Evolutionary conservation across 2,329 filamentous ascomycete species (phyloP), one percentile per base, ranked within the genome.

Genomic region (Trichoderma sp.): DNA sequence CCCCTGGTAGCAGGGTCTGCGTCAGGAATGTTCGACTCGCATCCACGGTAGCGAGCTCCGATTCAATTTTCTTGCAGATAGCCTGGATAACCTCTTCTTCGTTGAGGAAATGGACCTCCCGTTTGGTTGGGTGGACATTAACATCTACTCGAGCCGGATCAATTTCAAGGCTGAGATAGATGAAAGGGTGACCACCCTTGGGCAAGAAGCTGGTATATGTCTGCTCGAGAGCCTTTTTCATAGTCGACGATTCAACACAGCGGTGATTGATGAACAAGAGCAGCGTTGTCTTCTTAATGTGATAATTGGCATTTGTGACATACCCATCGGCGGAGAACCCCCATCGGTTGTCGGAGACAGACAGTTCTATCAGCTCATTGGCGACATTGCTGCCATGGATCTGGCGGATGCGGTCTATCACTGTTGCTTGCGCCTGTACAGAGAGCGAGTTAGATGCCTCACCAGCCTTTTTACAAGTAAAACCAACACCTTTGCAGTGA

Each of bases 231-330:
- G 92, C 92, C 78, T 94, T 97, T 75, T 93, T 95, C 71, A 99
- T 91, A 53, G 89, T 87, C 0, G 89, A 88, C 0, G 94, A 98
- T 71, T 99, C 95, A 10, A 99, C 95, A 15, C 92, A 90, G 48
- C 95, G 90, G 76, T 98, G 92, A 73, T 99, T 99, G 81, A 99
- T 98, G 81, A 99, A 99, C 0, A 99, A 84, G 4, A 99, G 82
- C 25, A 98, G 81, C 0, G 87, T 91, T 0, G 93, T 97, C 78
- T 92, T 91, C 78, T 98, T 99, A 71, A 93, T 90, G 76, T 91
- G 92, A 77, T 97, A 96, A 74, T 99, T 99, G 52, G 95, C 95
- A 78, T 95, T 98, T 60, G 92, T 97, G 34, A 91, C 89, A 78
- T 91, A 90, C 0, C 93, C 94, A 12, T 88, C 86, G 2, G 92